Evolutionary conservation across 2,329 filamentous ascomycete genomes (phyloP).

Genomic region (Emergomyces orientalis): DNA sequence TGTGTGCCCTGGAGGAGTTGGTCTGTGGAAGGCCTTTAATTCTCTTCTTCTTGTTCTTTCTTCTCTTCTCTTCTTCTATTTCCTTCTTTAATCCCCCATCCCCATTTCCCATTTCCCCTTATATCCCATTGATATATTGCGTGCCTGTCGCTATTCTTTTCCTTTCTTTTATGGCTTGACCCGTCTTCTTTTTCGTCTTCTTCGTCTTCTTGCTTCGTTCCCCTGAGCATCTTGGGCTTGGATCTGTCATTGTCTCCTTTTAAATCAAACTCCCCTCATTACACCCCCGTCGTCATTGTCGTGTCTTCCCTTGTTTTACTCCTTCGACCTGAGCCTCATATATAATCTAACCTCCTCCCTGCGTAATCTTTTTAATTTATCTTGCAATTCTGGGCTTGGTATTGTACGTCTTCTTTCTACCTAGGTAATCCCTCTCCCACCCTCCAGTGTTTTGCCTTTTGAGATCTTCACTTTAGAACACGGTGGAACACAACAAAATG

Average conservation of each 20-base stretch:
- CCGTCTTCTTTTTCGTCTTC: background rate
- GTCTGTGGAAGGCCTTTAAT: background rate
- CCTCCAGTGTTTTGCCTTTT: background rate
- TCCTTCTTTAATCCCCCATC: background rate
- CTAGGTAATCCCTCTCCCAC: background rate
- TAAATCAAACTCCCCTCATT: background rate
- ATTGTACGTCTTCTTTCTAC: background rate
- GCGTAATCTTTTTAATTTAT: background rate
- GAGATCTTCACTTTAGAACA: background rate
- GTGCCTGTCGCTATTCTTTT: slow-evolving; percentile 1
- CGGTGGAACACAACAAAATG: background rate
- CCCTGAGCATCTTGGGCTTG: slow-evolving; percentile 4
- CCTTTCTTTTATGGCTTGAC: slow-evolving; percentile 1
- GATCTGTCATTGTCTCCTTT: background rate
- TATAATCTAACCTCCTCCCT: background rate
- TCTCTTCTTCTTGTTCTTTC: slow-evolving; percentile 1
- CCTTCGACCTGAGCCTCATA: background rate
- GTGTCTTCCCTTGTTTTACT: background rate
- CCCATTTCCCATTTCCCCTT: background rate
- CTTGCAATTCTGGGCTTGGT: background rate
- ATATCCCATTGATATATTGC: background rate
- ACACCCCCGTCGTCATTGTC: background rate
- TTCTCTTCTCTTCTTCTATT: background rate
- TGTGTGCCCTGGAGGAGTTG: slow-evolving; percentile 8
- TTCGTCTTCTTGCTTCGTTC: background rate